Percentiles rank a stretch among this genome's conserved stretches.
Evolutionary conservation across 169 alveolate genomes (phyloP).

Genomic region (Besnoitia besnoiti): DNA sequence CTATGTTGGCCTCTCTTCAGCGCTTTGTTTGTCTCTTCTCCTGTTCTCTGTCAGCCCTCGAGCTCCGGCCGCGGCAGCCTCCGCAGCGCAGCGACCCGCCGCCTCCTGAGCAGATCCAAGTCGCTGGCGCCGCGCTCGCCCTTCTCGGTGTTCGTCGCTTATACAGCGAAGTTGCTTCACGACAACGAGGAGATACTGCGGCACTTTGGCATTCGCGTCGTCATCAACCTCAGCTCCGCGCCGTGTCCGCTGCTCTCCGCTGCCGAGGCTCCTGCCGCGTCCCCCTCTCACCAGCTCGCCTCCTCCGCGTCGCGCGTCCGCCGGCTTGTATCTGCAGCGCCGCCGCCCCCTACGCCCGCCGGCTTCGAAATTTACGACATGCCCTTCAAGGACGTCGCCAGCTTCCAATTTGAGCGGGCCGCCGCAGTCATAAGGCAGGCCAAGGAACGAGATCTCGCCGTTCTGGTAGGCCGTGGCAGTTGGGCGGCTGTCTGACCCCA

Average conservation of each 20-base stretch:
- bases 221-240: not conserved
- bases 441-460: not conserved
- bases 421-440: not conserved
- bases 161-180: not conserved
- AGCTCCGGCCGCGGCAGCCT: not conserved
- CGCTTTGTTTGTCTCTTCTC: not conserved
- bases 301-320: not conserved
- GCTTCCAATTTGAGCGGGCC: not conserved
- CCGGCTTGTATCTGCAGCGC: not conserved
- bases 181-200: constrained; percentile 3
- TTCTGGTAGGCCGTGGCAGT: not conserved
- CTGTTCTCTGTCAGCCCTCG: not conserved
- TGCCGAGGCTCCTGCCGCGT: not conserved
- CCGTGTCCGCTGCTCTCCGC: constrained; percentile 6
- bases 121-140: not conserved
- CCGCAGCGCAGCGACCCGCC: not conserved
- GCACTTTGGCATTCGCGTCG: constrained; percentile 10
- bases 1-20: too few relatives aligned
- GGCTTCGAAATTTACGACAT: not conserved
- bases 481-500: too few relatives aligned
- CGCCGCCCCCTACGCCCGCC: not conserved
- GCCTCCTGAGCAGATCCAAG: not conserved
- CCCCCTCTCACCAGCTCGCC: not conserved
- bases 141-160: not conserved
- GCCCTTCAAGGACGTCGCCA: not conserved